Conservation (phyloP, 371 early-diverging fungal species). For the Parasitella parasitica region DNA sequence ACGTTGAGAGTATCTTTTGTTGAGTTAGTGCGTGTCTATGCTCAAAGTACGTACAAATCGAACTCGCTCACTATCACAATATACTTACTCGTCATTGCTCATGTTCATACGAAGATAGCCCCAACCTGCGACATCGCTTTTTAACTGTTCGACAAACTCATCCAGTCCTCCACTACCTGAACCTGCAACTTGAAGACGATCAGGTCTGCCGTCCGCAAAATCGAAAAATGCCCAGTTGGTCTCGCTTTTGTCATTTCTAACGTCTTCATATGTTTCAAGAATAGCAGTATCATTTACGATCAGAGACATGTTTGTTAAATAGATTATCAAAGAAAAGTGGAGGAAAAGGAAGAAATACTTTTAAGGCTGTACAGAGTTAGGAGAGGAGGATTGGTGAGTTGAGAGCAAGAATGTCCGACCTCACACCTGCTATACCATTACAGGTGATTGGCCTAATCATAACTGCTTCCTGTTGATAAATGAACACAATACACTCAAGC, state of each 20-base stretch:
- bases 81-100: conserved; percentile 82
- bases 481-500: no score
- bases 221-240: conserved; percentile 66
- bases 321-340: neutral
- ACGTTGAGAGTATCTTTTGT: conserved; percentile 51
- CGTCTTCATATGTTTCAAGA: conserved; percentile 68
- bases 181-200: conserved; percentile 47
- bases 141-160: conserved; percentile 65
- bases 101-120: conserved; percentile 78
- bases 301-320: conserved; percentile 32
- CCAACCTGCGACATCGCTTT: conserved; percentile 73
- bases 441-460: neutral
- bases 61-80: neutral
- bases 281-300: conserved; percentile 58
- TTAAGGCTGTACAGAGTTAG: neutral
- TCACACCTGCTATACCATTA: neutral
- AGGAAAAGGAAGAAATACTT: neutral
- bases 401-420: neutral
- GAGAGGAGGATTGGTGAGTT: neutral
- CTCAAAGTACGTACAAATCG: neutral
- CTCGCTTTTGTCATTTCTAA: conserved; percentile 66
- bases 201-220: conserved; percentile 48
- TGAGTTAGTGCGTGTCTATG: neutral
- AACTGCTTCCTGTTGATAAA: no score
- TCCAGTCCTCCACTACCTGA: conserved; percentile 68